Base-by-base conservation (phyloP, 257 asterid species). In the Mentha longifolia region DNA sequence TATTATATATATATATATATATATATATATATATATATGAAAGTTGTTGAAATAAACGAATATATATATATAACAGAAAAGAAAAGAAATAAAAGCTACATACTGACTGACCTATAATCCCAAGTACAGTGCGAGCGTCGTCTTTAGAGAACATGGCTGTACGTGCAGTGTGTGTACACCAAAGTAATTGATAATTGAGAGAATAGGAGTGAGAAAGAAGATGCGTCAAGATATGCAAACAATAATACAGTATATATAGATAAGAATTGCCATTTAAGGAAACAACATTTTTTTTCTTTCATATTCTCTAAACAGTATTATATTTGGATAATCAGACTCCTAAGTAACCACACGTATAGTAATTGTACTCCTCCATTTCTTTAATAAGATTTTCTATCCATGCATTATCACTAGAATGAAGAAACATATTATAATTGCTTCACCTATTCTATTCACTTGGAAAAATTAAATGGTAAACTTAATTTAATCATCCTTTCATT, bases 81-180 rank as follows among this genome's bases (percentile, higher is more conserved):
- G 15, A 30, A 6, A 58, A 5, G 10, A 30, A 58, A 5, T 1
- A 5, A 2, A 3, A 7, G n/a, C n/a, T n/a, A n/a, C n/a, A n/a
- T n/a, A n/a, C n/a, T 3, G 54, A 43, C 85, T 55, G 57, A 88
- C 97, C 97, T 74, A 86, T 67, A 68, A 90, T 69, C 25, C 97
- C 97, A 78, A 88, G 92, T 15, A 68, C 61, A 9, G 85, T 85
- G 3, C 95, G 86, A 55, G 69, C 79, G 56, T 68, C 76, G 0
- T 88, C 91, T 51, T 66, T 72, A 52, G 87, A 75, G 37, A 85
- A 19, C 95, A 88, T 88, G 74, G 4, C 20, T n/a, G n/a, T n/a
- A n/a, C n/a, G n/a, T 70, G 6, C 46, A 7, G 46, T 41, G 3
- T 25, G 28, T 25, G 2, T 25, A 25, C 1, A 25, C 2, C 2